These are phyloP conservation scores for Penicillium taxi DNA, from an alignment of 495 filamentous ascomycete genomes.

Conservation along the genomic window DNA sequence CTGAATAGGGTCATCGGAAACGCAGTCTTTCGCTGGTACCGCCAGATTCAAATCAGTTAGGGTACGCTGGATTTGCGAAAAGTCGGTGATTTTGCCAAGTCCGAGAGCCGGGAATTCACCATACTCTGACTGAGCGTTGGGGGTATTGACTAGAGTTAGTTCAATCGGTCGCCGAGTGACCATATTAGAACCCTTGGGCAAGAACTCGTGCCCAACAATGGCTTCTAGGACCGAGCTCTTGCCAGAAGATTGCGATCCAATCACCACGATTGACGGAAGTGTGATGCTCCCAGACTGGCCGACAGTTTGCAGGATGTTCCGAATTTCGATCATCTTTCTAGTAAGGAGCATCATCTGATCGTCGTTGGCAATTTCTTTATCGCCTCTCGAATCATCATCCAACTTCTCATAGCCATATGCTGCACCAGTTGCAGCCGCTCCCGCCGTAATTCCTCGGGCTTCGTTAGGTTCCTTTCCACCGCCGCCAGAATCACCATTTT, in stretches of 20 bases:
- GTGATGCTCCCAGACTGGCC: slow-evolving; percentile 83
- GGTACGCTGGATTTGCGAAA: slow-evolving; percentile 83
- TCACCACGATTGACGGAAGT: slow-evolving; percentile 93
- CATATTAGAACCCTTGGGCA: slow-evolving; percentile 98
- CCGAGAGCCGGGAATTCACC: slow-evolving; percentile 94
- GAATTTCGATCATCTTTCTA: slow-evolving; percentile 98
- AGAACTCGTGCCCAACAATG: slow-evolving; percentile 95
- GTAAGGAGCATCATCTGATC: slow-evolving; percentile 99
- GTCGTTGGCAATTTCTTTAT: slow-evolving; percentile 64
- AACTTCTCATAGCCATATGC: slow-evolving; percentile 71
- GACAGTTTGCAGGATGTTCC: slow-evolving; percentile 80
- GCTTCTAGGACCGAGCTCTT: slow-evolving; percentile 97
- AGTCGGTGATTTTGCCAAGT: slow-evolving; percentile 85
- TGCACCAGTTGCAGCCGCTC: slow-evolving; percentile 54
- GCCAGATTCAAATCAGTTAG: slow-evolving; percentile 92
- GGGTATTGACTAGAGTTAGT: slow-evolving; percentile 92
- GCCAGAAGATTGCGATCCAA: slow-evolving; percentile 95
- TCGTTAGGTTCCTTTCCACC: slow-evolving; percentile 54
- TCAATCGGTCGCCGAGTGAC: slow-evolving; percentile 95
- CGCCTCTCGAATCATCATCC: slow-evolving; percentile 54
- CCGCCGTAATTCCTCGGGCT: slow-evolving; percentile 45
- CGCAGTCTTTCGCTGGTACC: slow-evolving; percentile 81
- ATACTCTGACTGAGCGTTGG: slow-evolving; percentile 82
- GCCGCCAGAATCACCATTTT: slow-evolving; percentile 34
- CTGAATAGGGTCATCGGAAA: slow-evolving; percentile 94